Percentiles rank a stretch among this genome's conserved stretches.
Evolutionary conservation across 2,329 filamentous ascomycete species (phyloP).

Genomic region (Monosporascus sp.): DNA sequence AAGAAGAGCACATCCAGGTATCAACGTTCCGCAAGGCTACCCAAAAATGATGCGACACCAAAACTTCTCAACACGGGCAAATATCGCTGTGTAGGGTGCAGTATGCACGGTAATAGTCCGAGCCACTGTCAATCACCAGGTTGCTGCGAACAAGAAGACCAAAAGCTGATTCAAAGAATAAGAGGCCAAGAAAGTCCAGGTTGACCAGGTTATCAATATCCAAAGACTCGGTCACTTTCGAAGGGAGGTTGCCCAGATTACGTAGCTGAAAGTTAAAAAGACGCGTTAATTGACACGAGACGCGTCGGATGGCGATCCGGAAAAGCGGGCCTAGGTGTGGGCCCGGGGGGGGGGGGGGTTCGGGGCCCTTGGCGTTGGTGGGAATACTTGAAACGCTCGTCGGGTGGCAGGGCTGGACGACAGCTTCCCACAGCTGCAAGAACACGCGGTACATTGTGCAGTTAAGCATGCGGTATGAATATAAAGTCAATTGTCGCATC

Average conservation of each 20-base stretch:
- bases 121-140: neutral
- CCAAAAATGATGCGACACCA: neutral
- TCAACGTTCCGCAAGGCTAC: neutral
- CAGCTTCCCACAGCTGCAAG: neutral
- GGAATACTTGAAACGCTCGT: neutral
- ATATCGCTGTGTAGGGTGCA: neutral
- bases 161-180: neutral
- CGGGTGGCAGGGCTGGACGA: constrained; percentile 2
- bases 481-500: too few species aligned
- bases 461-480: too few species aligned
- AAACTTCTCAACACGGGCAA: neutral
- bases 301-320: neutral
- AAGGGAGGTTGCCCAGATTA: neutral
- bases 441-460: too few species aligned
- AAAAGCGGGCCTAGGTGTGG: neutral
- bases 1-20: neutral
- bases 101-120: neutral
- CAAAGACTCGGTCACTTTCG: too few species aligned
- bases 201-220: too few species aligned
- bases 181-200: too few species aligned
- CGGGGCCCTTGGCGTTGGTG: too few species aligned
- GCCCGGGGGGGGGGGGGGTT: too few species aligned
- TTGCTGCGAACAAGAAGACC: neutral
- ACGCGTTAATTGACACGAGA: neutral
- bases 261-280: neutral